Evolutionary conservation across 345 rosid species (phyloP).

Genomic region (Raphanus sativus): DNA sequence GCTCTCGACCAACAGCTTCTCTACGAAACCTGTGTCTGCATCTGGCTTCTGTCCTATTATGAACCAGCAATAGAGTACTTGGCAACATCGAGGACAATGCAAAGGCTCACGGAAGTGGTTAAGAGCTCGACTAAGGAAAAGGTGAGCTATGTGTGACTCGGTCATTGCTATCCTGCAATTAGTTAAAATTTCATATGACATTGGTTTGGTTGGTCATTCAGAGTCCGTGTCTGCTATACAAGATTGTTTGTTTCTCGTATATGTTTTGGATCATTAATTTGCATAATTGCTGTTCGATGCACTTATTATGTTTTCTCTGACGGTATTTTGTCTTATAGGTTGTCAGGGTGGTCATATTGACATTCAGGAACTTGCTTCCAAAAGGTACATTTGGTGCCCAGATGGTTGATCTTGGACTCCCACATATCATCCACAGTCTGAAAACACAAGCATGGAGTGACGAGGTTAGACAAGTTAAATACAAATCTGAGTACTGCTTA

Average conservation of each 20-base stretch:
- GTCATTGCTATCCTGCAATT: not conserved
- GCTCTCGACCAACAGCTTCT: constrained; percentile 62
- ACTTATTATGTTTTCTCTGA: constrained; percentile 25
- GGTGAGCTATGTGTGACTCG: constrained; percentile 48
- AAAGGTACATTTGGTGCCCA: constrained; percentile 88
- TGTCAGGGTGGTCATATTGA: constrained; percentile 86
- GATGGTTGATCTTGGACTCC: constrained; percentile 96
- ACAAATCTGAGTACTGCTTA: constrained; percentile 9
- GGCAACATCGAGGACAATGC: constrained; percentile 86
- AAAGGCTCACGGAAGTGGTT: constrained; percentile 74
- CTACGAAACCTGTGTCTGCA: constrained; percentile 89
- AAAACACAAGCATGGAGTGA: constrained; percentile 98
- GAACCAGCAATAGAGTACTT: constrained; percentile 87
- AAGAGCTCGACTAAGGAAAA: constrained; percentile 92
- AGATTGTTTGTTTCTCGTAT: constrained; percentile 3
- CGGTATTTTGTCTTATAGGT: constrained; percentile 50
- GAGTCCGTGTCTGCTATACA: constrained; percentile 5
- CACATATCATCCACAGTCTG: constrained; percentile 82
- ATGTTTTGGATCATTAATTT: not conserved
- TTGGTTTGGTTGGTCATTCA: constrained; percentile 1
- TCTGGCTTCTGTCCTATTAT: constrained; percentile 90
- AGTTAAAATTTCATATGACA: constrained; percentile 1
- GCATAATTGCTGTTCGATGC: not conserved
- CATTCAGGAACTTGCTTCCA: constrained; percentile 77
- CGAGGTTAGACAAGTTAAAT: constrained; percentile 58